Base-by-base conservation (phyloP, 768 basidiomycete species). In the Mycena pura region DNA sequence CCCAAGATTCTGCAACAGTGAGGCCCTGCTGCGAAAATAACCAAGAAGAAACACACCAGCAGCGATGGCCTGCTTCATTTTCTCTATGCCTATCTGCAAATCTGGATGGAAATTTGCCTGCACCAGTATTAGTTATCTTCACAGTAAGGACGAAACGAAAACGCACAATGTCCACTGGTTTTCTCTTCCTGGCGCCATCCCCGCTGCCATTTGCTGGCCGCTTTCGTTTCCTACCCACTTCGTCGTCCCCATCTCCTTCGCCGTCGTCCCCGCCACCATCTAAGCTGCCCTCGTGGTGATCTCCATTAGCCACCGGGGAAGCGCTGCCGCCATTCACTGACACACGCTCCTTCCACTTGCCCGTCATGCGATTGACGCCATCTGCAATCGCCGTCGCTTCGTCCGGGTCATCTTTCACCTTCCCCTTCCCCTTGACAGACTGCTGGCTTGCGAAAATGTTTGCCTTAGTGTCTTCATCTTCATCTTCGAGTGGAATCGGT, bases 81-180 rank as follows among this genome's bases (percentile, higher is more conserved):
- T 79, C 34, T 86, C 82, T 31, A 95, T 79, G 2, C 81, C 80
- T 0, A 71, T 77, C 63, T 92, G 86, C 24, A 95, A 75, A 11
- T 88, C 86, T 0, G 88, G 84, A 59, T 91, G 86, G 78, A 95
- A 95, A 27, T 85, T 82, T 15, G 81, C 78, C 87, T 90, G 60
- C 27, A 57, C 24, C n/a, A n/a, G 19, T 25, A 44, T 15, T 5
- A 60, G 9, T 41, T n/a, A 38, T 59, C n/a, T 34, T 27, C 9
- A 21, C 45, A 5, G 15, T 25, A 44, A 21, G 6, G 44, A 2
- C 27, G 36, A 40, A 24, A 22, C 15, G 10, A 15, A 31, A 6
- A 78, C 81, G 43, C 68, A 87, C 88, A 64, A 89, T 75, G 62
- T 91, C 88, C 21, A 90, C 85, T 24, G 87, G 76, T 71, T 87